These are phyloP conservation scores for Grosmannia clavigera DNA, from an alignment of 2,329 filamentous ascomycete genomes.

Conservation along the genomic window DNA sequence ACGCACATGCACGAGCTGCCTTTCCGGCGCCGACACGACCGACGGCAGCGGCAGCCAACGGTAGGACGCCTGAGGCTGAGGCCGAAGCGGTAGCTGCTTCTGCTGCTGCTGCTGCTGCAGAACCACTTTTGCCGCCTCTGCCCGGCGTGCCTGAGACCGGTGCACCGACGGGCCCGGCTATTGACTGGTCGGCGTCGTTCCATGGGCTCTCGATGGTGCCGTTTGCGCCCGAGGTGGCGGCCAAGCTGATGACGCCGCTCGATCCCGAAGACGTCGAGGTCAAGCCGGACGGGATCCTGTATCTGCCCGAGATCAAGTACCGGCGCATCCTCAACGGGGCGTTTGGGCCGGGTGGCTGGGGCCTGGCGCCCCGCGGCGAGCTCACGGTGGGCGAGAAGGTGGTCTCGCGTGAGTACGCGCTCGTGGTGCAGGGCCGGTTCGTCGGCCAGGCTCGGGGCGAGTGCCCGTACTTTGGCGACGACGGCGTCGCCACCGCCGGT, in stretches of 20 bases:
- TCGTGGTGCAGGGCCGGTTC: conserved; percentile 81
- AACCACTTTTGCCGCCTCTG: not conserved
- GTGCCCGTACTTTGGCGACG: conserved; percentile 82
- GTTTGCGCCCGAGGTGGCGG: conserved; percentile 57
- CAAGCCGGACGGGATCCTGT: conserved; percentile 94
- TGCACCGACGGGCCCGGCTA: conserved; percentile 7
- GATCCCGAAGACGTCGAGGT: conserved; percentile 75
- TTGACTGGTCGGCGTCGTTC: conserved; percentile 77
- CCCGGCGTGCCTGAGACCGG: not conserved
- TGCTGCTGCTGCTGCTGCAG: not conserved
- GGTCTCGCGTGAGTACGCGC: conserved; percentile 82
- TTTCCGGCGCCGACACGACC: not conserved
- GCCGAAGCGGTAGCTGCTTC: not conserved
- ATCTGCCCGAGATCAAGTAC: conserved; percentile 97
- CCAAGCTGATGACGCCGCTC: conserved; percentile 56
- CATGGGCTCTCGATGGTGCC: conserved; percentile 61
- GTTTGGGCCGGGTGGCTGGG: conserved; percentile 94
- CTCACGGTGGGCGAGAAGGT: conserved; percentile 71
- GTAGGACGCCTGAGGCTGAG: not conserved
- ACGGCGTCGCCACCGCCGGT: conserved; percentile 84
- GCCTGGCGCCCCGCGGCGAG: conserved; percentile 76
- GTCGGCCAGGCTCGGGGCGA: conserved; percentile 89
- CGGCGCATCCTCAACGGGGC: conserved; percentile 76
- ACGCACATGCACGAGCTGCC: not conserved
- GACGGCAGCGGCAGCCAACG: not conserved